Conservation (phyloP, 192 early-diverging fungal genomes). For the Coemansia sp. region DNA sequence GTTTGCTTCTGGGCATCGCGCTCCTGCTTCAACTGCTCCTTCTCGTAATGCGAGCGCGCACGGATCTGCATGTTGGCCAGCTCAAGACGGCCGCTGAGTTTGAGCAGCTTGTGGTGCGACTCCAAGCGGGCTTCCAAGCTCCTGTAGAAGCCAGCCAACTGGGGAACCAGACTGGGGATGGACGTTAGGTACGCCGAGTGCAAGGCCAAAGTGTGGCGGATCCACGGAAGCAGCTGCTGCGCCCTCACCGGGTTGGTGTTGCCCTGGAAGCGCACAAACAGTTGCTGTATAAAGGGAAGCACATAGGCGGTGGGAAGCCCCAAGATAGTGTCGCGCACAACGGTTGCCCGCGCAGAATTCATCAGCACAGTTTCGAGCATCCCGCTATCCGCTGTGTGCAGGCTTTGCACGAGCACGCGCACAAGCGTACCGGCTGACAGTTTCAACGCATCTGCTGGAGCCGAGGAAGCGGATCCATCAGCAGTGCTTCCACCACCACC, state of each 20-base stretch:
- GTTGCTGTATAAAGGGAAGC: slow-evolving; percentile 46
- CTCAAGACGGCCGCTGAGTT: slow-evolving; percentile 45
- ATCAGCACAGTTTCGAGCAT: slow-evolving; percentile 42
- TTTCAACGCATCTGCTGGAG: not conserved
- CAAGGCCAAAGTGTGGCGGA: slow-evolving; percentile 28
- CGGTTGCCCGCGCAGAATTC: slow-evolving; percentile 29
- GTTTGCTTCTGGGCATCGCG: slow-evolving; percentile 15
- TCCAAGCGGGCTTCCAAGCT: slow-evolving; percentile 32
- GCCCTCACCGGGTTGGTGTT: slow-evolving; percentile 23
- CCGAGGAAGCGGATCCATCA: not conserved
- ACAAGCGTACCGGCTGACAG: slow-evolving; percentile 41
- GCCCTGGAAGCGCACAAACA: slow-evolving; percentile 43
- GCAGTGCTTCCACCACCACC: not conserved
- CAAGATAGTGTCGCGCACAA: slow-evolving; percentile 47
- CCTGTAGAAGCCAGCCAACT: slow-evolving; percentile 47
- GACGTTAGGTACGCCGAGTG: slow-evolving; percentile 44
- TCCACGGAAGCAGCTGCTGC: slow-evolving; percentile 38
- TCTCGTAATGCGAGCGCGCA: slow-evolving; percentile 20
- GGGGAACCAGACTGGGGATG: slow-evolving; percentile 39
- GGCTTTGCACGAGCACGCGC: slow-evolving; percentile 47
- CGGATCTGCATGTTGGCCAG: slow-evolving; percentile 45
- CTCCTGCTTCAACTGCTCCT: slow-evolving; percentile 14
- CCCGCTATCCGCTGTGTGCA: slow-evolving; percentile 37
- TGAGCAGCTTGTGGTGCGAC: slow-evolving; percentile 30
- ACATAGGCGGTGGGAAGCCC: slow-evolving; percentile 39